Conservation (phyloP, 2,329 filamentous ascomycete species). For the Stagonosporopsis chrysanthemi region DNA sequence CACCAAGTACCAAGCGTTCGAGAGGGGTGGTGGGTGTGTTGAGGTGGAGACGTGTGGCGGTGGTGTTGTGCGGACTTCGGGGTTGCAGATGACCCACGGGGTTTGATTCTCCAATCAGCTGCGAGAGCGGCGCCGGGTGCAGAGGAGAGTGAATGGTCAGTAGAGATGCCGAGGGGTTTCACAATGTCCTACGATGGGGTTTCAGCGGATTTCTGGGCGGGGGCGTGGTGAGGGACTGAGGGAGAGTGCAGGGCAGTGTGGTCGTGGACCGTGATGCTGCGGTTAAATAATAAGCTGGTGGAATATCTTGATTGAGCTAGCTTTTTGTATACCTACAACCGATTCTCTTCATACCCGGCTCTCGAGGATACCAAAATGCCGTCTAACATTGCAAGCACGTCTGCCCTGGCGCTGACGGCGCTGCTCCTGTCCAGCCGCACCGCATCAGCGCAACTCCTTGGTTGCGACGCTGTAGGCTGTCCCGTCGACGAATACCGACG, state of each 20-base stretch:
- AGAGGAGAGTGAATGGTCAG: background rate
- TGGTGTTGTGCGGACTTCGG: background rate
- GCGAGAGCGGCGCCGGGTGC: background rate
- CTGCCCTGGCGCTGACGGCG: background rate
- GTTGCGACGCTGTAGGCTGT: slow-evolving; percentile 13
- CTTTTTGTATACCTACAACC: background rate
- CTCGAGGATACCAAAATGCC: background rate
- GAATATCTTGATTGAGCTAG: too few species aligned
- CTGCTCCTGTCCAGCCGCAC: background rate
- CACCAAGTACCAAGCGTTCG: background rate
- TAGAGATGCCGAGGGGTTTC: background rate
- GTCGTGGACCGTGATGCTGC: too few species aligned
- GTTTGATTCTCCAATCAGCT: background rate
- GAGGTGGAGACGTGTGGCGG: background rate
- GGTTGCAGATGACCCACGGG: background rate
- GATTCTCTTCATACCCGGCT: background rate
- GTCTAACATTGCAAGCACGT: background rate
- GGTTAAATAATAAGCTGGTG: too few species aligned
- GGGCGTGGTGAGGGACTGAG: too few species aligned
- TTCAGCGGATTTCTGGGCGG: too few species aligned
- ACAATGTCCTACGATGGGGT: background rate
- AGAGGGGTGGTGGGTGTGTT: background rate
- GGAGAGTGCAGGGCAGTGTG: too few species aligned
- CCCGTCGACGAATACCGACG: slow-evolving; percentile 7
- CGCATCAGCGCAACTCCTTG: slow-evolving; percentile 4